Base-by-base conservation (phyloP, 2,329 filamentous ascomycete genomes). In the Exserohilum rostratum region DNA sequence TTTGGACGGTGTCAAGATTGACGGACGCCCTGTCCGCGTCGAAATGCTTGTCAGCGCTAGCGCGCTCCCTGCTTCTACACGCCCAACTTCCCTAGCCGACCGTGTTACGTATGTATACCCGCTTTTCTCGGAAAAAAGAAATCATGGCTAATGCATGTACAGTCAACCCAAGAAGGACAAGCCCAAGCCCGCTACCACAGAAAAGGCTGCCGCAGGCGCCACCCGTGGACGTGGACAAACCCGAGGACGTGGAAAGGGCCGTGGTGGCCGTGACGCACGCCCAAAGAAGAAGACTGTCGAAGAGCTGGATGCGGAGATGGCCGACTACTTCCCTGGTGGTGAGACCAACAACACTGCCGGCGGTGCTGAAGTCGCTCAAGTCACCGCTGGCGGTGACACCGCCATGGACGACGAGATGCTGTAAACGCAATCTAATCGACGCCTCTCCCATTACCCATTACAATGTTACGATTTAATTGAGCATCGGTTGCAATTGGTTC, bases 271-370 rank as follows among this genome's bases (percentile, higher is more conserved):
- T 60, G 77, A 78, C 66, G 83, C 83, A 76, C 84, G 81, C 59
- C 80, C 77, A 82, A 79, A 82, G 80, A 98, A 98, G 90, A 99
- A 98, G 90, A 96, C 92, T 0, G 87, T 89, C 1, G 93, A 96
- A 74, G 93, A 99, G 80, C 87, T 99, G 22, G 95, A 99, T 75
- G 92, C 91, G 4, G 95, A 99, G 77, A 99, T 99, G 95, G 88
- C 87, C 17, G 95, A 98, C 77, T 99, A 99, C 80, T 98, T 96
- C 74, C 86, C 83, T 48, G 73, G 75, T 27, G 78, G 72, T 44
- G 72, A 76, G 33, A 78, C 77, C 47, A 76, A 72, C 47, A 73
- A 74, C 52, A 72, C 78, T 4, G 74, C 76, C 38, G 80, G 78
- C 57, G 79, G 78, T 39, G 68, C 70, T 38, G 65, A 60, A 33